Percentiles rank a stretch among this genome's conserved stretches.
phyloP scores from a whole-genome alignment of 2,329 filamentous ascomycete genomes.

The Phaeomoniella chlamydospora region DNA sequence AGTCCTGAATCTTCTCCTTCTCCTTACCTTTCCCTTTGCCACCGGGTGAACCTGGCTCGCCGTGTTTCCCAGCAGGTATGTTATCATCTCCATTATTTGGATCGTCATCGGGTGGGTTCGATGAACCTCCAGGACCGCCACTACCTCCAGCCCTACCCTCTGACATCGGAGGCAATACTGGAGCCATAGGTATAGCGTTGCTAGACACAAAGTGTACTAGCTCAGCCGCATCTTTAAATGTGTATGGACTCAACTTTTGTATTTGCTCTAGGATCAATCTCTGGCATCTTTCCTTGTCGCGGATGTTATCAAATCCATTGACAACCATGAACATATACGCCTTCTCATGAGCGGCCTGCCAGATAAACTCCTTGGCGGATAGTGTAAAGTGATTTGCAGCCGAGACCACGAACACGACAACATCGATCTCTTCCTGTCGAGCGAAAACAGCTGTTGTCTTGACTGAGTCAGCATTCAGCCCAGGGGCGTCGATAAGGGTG shows the following conservation, averaged over 20 bases:
- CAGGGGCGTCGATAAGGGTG: constrained; percentile 89
- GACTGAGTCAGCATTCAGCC: constrained; percentile 86
- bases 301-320: constrained; percentile 89
- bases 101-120: constrained; percentile 21
- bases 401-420: constrained; percentile 95
- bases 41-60: constrained; percentile 28
- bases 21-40: constrained; percentile 69
- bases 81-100: constrained; percentile 36
- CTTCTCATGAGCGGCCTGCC: constrained; percentile 89
- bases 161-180: constrained; percentile 38
- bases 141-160: constrained; percentile 40
- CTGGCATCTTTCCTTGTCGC: constrained; percentile 79
- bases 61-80: constrained; percentile 38
- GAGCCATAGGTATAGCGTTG: constrained; percentile 71
- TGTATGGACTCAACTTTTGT: constrained; percentile 71
- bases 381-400: constrained; percentile 96
- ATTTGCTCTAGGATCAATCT: constrained; percentile 91
- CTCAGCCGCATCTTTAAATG: constrained; percentile 81
- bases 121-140: constrained; percentile 34
- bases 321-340: constrained; percentile 99
- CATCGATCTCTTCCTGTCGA: constrained; percentile 94
- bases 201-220: constrained; percentile 97
- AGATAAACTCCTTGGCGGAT: constrained; percentile 95
- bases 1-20: constrained; percentile 76
- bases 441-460: constrained; percentile 97